Percentiles rank a stretch among this genome's conserved stretches.
phyloP scores from a whole-genome alignment of 805 yeast genomes.

The Saitoella complicata region DNA sequence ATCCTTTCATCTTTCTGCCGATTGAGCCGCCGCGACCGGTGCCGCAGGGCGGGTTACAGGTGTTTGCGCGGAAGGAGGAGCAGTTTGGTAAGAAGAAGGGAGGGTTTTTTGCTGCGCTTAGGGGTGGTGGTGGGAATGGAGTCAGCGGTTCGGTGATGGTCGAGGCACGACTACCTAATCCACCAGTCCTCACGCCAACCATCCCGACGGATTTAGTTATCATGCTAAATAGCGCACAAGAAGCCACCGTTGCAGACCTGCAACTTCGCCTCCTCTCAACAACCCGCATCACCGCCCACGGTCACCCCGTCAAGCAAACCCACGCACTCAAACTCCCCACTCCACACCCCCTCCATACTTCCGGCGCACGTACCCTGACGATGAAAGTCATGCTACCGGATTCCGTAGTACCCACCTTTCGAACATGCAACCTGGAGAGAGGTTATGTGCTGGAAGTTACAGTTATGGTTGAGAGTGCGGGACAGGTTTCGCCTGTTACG shows the following conservation, averaged over 20 bases:
- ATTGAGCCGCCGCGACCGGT: conserved; percentile 16
- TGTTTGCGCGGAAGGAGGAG: conserved; percentile 27
- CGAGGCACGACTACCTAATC: conserved; percentile 34
- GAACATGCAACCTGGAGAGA: conserved; percentile 38
- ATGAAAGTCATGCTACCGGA: conserved; percentile 23
- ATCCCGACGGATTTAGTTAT: conserved; percentile 16
- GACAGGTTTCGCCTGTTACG: conserved; percentile 18
- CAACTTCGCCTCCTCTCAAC: conserved; percentile 19
- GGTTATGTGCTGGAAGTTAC: conserved; percentile 25
- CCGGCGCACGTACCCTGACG: background rate
- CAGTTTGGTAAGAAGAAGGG: conserved; percentile 5
- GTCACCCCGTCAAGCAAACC: conserved; percentile 7
- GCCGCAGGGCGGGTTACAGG: conserved; percentile 16
- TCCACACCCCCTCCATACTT: conserved; percentile 13
- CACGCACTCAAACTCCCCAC: conserved; percentile 13
- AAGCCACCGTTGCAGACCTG: conserved; percentile 30
- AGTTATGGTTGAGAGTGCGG: conserved; percentile 19
- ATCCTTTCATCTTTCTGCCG: conserved; percentile 41
- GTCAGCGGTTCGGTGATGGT: conserved; percentile 15
- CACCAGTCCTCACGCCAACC: conserved; percentile 32
- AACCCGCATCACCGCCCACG: conserved; percentile 19
- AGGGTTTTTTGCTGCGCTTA: conserved; percentile 5
- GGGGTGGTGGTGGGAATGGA: conserved; percentile 3
- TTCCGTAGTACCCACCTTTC: conserved; percentile 36
- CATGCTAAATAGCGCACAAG: conserved; percentile 26